phyloP scores from a whole-genome alignment of 192 early-diverging fungal genomes.

The Backusella parvicylindrica region DNA sequence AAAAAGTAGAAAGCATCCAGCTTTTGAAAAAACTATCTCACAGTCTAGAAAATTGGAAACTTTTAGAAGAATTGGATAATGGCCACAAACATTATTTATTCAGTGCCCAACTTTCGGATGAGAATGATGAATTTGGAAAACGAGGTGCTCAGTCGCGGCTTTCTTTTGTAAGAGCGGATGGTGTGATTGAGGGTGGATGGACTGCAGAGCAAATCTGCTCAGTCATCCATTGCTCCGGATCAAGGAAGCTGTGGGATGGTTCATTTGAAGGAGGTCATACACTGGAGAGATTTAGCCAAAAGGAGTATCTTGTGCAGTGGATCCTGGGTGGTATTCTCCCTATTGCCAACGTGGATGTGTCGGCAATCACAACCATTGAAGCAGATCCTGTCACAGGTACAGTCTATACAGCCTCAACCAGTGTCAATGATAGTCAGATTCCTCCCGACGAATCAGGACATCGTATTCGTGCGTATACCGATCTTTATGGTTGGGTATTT shows the following conservation, averaged over 20 bases:
- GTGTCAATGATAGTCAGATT: constrained; percentile 42
- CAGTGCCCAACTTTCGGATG: constrained; percentile 21
- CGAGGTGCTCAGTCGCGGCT: background rate
- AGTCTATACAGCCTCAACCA: constrained; percentile 44
- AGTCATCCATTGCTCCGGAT: constrained; percentile 41
- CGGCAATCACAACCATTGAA: constrained; percentile 46
- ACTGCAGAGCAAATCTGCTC: constrained; percentile 52
- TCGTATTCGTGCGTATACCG: constrained; percentile 38
- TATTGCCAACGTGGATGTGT: constrained; percentile 37
- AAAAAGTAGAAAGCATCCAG: constrained; percentile 15
- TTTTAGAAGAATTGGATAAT: constrained; percentile 31
- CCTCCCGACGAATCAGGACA: constrained; percentile 40
- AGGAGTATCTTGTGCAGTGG: constrained; percentile 43
- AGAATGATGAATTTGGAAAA: constrained; percentile 24
- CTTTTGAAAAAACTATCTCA: constrained; percentile 39
- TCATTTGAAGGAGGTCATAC: constrained; percentile 43
- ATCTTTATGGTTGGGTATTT: constrained; percentile 49
- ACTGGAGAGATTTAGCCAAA: constrained; percentile 46
- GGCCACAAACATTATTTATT: constrained; percentile 40
- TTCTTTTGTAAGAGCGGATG: constrained; percentile 47
- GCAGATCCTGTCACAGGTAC: constrained; percentile 42
- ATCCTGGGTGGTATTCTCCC: background rate
- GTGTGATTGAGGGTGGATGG: constrained; percentile 44
- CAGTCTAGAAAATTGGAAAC: constrained; percentile 40
- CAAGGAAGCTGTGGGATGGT: constrained; percentile 52